Conservation (phyloP, 1,284 basidiomycete species). For the Malassezia arunalokei region DNA sequence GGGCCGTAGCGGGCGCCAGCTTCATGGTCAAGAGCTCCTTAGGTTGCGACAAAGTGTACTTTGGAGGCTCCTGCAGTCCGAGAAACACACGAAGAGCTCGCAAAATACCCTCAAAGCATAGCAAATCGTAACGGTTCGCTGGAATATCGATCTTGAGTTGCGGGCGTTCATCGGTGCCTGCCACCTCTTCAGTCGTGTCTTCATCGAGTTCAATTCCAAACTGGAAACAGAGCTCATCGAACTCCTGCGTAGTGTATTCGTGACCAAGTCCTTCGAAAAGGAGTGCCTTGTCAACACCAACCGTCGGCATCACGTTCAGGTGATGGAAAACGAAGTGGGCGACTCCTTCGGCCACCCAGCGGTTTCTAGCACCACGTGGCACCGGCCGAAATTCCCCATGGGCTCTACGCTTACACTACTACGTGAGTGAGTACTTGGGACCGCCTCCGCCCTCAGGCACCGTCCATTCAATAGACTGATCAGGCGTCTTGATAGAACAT, state of each 20-base stretch:
- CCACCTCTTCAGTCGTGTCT: conserved; percentile 85
- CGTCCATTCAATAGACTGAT: conserved; percentile 40
- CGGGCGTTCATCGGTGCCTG: conserved; percentile 63
- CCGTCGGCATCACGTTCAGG: conserved; percentile 64
- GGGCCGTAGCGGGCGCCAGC: conserved; percentile 28
- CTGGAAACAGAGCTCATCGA: conserved; percentile 90
- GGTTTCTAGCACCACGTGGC: background rate
- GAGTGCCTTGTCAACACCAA: conserved; percentile 87
- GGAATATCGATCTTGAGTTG: conserved; percentile 98
- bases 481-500: conserved; percentile 42
- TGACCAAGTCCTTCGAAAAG: conserved; percentile 75
- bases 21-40: conserved; percentile 26
- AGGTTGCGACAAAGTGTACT: conserved; percentile 25
- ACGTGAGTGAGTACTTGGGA: conserved; percentile 40
- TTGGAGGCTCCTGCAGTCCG: conserved; percentile 58
- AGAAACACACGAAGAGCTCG: conserved; percentile 78
- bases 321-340: background rate
- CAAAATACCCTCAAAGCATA: conserved; percentile 92
- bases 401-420: background rate
- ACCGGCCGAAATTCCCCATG: background rate
- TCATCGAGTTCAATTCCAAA: conserved; percentile 96
- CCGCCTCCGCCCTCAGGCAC: conserved; percentile 44
- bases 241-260: conserved; percentile 65
- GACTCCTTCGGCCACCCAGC: no score
- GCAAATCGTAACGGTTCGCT: conserved; percentile 88